These are phyloP conservation scores for Emericellopsis atlantica DNA, from an alignment of 2,329 filamentous ascomycete genomes.

Conservation along the genomic window DNA sequence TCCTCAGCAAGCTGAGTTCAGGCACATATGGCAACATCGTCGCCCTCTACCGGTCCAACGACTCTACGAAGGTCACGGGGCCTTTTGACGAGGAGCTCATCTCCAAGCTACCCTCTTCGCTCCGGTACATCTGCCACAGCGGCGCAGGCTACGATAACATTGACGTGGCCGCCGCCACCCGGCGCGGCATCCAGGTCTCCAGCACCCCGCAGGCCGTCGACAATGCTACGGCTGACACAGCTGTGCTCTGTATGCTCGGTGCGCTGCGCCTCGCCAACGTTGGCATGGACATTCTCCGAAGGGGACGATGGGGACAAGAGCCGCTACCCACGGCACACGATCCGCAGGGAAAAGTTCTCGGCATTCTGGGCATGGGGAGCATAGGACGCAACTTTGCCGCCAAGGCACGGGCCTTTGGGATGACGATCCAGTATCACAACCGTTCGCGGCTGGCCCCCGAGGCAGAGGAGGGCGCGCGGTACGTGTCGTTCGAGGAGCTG, in stretches of 20 bases:
- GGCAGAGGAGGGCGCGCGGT: constrained; percentile 20
- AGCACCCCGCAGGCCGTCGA: constrained; percentile 57
- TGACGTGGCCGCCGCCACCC: constrained; percentile 48
- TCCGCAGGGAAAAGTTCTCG: constrained; percentile 28
- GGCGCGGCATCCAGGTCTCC: constrained; percentile 42
- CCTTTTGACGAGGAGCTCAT: constrained; percentile 50
- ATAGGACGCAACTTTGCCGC: constrained; percentile 31
- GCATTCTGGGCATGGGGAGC: constrained; percentile 33
- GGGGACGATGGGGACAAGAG: constrained; percentile 44
- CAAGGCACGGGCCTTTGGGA: constrained; percentile 25
- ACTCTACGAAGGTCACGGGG: constrained; percentile 35
- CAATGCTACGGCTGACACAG: constrained; percentile 51
- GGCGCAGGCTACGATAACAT: constrained; percentile 56
- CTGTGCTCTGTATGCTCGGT: constrained; percentile 59
- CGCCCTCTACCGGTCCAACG: not conserved
- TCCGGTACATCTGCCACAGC: constrained; percentile 29
- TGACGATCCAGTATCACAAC: constrained; percentile 30
- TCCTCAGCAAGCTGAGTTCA: not conserved
- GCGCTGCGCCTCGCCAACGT: constrained; percentile 47
- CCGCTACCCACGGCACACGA: constrained; percentile 14
- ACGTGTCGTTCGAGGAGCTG: constrained; percentile 6
- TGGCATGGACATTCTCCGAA: constrained; percentile 42
- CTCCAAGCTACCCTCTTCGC: constrained; percentile 22
- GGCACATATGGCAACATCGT: not conserved
- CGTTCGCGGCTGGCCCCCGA: constrained; percentile 15